Evolutionary conservation across 2,329 filamentous ascomycete genomes (phyloP), one percentile per base, ranked within the genome.

Genomic region (Aspergillus tubingensis): DNA sequence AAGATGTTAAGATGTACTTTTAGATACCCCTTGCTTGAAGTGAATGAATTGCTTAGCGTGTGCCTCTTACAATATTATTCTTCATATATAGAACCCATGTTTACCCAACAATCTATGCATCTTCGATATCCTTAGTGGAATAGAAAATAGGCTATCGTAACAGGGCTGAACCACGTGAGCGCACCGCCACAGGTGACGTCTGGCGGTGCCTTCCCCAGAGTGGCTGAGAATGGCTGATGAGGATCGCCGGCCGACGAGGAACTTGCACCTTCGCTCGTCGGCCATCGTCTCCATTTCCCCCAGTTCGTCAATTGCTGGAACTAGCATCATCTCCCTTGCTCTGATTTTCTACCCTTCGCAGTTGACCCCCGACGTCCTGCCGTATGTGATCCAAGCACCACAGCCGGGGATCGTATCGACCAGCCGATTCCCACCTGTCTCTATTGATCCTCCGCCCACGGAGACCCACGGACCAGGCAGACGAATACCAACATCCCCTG

Each of bases 21-120:
- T 72, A 74, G 71, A 74, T 74, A 74, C 71, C 71, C 71, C 63
- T 67, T 69, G 60, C 65, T 66, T 60, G 57, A 64, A 59, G 50
- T 41, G 53, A 64, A 62, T 43, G 59, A 38, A 44, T 60, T 67
- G 48, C 25, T 23, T 49, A 11, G 41, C 19, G 32, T 36, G 32
- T 36, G 32, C 32, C 32, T 36, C 5, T 36, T 36, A 36, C 11
- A 36, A 23, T 44, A 17, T 10, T 43, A 43, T 44, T 0, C 3
- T n/a, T 5, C 0, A 41, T 8, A n/a, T 41, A 30, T 30, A 30
- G 10, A 30, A 30, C 10, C 27, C 8, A 30, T 15, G 32, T 36
- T 36, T 32, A 7, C 10, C 30, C 30, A 10, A 11, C 30, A 11
- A 32, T 32, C 30, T 32, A 10, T 11, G 10, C 10, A 32, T 32